Conservation (phyloP, 768 basidiomycete genomes). For the Pleurotus citrinopileatus region DNA sequence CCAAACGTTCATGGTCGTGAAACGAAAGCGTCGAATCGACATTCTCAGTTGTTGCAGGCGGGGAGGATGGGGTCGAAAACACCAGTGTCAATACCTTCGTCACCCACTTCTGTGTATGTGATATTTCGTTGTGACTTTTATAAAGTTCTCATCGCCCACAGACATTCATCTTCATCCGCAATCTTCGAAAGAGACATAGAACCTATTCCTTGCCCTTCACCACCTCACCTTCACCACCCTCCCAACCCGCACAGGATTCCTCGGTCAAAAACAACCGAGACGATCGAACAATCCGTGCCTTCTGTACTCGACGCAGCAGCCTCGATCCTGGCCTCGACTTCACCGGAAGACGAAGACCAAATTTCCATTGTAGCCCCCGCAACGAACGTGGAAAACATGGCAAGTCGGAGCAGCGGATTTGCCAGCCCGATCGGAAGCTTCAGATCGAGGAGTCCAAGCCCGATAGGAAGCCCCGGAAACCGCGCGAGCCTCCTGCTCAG, state of each 20-base stretch:
- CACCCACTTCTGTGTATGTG: slow-evolving; percentile 74
- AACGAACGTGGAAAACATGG: slow-evolving; percentile 17
- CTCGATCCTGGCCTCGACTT: slow-evolving; percentile 53
- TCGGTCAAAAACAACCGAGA: slow-evolving; percentile 67
- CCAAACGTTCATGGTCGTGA: slow-evolving; percentile 30
- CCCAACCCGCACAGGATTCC: slow-evolving; percentile 73
- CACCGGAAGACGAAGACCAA: slow-evolving; percentile 46
- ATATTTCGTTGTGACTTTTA: background rate
- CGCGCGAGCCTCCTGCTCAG: slow-evolving; percentile 46
- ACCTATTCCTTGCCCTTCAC: slow-evolving; percentile 41
- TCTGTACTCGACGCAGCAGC: slow-evolving; percentile 86
- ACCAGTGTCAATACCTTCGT: slow-evolving; percentile 74
- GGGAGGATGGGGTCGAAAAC: slow-evolving; percentile 58
- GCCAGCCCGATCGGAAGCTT: slow-evolving; percentile 70
- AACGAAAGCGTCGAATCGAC: slow-evolving; percentile 20
- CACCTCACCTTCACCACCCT: slow-evolving; percentile 29
- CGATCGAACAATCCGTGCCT: slow-evolving; percentile 77
- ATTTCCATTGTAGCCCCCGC: slow-evolving; percentile 65
- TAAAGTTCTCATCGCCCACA: slow-evolving; percentile 15
- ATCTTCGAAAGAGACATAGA: slow-evolving; percentile 94
- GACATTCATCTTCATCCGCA: slow-evolving; percentile 79
- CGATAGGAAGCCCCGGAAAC: slow-evolving; percentile 33
- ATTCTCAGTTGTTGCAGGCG: slow-evolving; percentile 47
- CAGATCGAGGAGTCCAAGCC: slow-evolving; percentile 66
- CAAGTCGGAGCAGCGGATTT: slow-evolving; percentile 46